Percentiles rank a stretch among this genome's conserved stretches.
These are phyloP conservation scores for Peziza echinospora DNA, from an alignment of 495 filamentous ascomycete species.

Conservation along the genomic window DNA sequence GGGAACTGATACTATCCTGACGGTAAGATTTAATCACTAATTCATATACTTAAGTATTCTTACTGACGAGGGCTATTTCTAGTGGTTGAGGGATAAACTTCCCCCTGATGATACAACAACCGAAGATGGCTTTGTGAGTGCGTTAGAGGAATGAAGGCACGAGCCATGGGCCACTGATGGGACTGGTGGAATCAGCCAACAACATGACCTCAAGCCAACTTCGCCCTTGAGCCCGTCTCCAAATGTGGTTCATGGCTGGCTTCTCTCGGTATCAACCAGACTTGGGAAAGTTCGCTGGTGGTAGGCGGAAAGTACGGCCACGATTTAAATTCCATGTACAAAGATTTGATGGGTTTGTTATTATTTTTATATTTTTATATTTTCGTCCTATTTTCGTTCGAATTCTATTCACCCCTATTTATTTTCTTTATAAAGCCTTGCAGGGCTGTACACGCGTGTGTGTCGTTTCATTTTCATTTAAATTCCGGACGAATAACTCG, in stretches of 20 bases:
- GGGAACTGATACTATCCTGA: conserved; percentile 66
- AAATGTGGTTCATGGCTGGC: not conserved
- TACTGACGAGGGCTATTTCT: too few species aligned
- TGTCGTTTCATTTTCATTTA: too few species aligned
- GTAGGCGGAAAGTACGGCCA: not conserved
- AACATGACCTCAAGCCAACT: not conserved
- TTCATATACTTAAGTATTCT: too few species aligned
- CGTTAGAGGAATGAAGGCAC: not conserved
- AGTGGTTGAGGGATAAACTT: conserved; percentile 62
- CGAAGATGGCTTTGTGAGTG: not conserved
- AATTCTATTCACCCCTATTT: too few species aligned
- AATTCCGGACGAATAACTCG: too few species aligned
- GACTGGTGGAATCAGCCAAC: not conserved
- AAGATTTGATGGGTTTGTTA: too few species aligned
- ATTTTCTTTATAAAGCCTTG: too few species aligned
- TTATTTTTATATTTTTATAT: too few species aligned
- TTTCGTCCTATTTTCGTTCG: too few species aligned
- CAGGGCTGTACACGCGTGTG: too few species aligned
- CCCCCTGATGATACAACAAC: conserved; percentile 33
- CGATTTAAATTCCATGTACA: too few species aligned
- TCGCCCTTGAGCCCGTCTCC: not conserved
- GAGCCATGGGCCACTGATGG: not conserved
- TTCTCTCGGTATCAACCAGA: not conserved
- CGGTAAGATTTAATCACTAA: not conserved
- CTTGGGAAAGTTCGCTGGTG: not conserved